A percentile compares a stretch with the other conserved stretches of the same genome.
These are phyloP conservation scores for Cladosporium sphaerospermum DNA, from an alignment of 2,329 filamentous ascomycete genomes.

Conservation along the genomic window DNA sequence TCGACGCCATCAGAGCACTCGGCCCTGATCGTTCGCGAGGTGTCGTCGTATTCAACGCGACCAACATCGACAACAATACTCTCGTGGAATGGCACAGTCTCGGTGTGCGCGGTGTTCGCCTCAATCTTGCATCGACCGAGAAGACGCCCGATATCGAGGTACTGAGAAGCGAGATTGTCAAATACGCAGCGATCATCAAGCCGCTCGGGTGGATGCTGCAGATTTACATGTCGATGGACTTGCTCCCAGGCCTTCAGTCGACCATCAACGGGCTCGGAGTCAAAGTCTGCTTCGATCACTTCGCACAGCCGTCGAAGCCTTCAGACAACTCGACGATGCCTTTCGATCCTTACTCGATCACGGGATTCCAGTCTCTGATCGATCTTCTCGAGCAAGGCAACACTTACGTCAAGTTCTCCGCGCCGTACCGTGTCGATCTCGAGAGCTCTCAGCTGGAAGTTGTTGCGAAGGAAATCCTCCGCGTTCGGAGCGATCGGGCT, in stretches of 20 bases:
- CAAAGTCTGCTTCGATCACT: conserved; percentile 55
- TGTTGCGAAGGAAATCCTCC: conserved; percentile 46
- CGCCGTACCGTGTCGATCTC: conserved; percentile 49
- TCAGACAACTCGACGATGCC: conserved; percentile 26
- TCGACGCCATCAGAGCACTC: conserved; percentile 26
- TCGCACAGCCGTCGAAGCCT: conserved; percentile 43
- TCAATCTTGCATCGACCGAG: conserved; percentile 27
- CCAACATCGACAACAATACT: conserved; percentile 17
- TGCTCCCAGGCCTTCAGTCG: conserved; percentile 41
- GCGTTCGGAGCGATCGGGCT: conserved; percentile 39
- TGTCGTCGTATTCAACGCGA: conserved; percentile 27
- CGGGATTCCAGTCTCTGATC: conserved; percentile 46
- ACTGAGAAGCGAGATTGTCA: conserved; percentile 18
- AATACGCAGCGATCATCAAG: conserved; percentile 22
- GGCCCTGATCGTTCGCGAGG: conserved; percentile 20
- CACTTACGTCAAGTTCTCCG: conserved; percentile 55
- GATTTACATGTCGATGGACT: conserved; percentile 23
- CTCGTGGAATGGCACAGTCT: conserved; percentile 23
- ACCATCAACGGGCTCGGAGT: conserved; percentile 45
- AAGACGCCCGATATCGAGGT: conserved; percentile 17
- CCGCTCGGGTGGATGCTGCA: conserved; percentile 28
- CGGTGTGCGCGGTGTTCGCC: conserved; percentile 28
- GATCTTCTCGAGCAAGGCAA: conserved; percentile 42
- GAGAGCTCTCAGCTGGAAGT: conserved; percentile 42
- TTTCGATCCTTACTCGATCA: conserved; percentile 34